A percentile compares a stretch with the other conserved stretches of the same genome.
Evolutionary conservation across 768 basidiomycete species (phyloP).

Genomic region (Podaxis rugospora): DNA sequence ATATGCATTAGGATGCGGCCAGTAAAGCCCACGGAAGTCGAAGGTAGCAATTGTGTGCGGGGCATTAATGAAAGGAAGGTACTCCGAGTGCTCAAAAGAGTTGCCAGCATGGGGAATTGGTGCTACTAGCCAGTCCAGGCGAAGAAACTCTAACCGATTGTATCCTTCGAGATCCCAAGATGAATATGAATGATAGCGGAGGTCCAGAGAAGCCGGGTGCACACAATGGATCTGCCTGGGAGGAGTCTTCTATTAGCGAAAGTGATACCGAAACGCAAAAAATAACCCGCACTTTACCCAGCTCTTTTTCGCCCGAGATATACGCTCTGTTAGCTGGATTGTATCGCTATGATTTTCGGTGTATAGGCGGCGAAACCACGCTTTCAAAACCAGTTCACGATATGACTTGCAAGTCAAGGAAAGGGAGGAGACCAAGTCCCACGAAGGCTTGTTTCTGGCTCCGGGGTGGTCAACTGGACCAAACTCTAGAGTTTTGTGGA

Average conservation of each 20-base stretch:
- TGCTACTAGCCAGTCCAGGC: neutral
- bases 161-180: conserved; percentile 1
- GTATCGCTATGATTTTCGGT: neutral
- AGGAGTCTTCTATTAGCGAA: neutral
- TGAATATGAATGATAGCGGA: neutral
- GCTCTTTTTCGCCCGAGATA: neutral
- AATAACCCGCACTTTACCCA: conserved; percentile 4
- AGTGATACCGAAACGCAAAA: neutral
- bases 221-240: conserved; percentile 1
- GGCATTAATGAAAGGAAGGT: neutral
- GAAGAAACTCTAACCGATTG: neutral
- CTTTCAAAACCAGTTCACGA: conserved; percentile 4
- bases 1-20: neutral
- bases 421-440: neutral
- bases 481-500: conserved; percentile 17
- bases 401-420: conserved; percentile 5
- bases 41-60: neutral
- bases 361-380: conserved; percentile 6
- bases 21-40: neutral
- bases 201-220: neutral
- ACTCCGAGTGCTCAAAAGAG: neutral
- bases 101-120: neutral
- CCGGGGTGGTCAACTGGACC: neutral
- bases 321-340: neutral
- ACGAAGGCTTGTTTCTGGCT: neutral